Percentiles rank a stretch among this genome's conserved stretches.
Evolutionary conservation across 345 rosid species (phyloP).

Genomic region (Euphorbia tirucalli): DNA sequence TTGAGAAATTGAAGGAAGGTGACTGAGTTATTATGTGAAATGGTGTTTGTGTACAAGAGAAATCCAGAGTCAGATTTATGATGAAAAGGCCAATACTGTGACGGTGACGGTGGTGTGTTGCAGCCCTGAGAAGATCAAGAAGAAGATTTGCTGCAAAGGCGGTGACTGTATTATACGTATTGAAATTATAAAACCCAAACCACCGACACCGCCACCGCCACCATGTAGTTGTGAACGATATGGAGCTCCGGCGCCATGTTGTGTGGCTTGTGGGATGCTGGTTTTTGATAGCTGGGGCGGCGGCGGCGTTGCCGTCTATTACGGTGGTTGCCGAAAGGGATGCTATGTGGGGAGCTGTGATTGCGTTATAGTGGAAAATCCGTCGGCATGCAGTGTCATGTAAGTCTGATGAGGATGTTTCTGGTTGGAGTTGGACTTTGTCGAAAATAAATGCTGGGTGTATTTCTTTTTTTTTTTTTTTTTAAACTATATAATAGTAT

Average conservation of each 20-base stretch:
- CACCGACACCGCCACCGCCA: background rate
- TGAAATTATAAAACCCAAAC: no score
- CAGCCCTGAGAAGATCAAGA: conserved; percentile 64
- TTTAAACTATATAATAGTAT: no score
- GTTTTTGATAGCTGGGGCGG: conserved; percentile 25
- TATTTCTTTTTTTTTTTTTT: no score
- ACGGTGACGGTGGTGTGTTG: conserved; percentile 71
- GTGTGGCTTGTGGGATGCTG: conserved; percentile 28
- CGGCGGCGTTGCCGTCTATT: background rate
- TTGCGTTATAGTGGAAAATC: conserved; percentile 28
- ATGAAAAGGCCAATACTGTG: conserved; percentile 63
- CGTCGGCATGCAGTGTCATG: conserved; percentile 30
- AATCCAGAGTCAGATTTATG: conserved; percentile 46
- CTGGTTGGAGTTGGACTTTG: background rate
- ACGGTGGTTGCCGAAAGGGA: conserved; percentile 4
- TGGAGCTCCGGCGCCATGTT: conserved; percentile 6
- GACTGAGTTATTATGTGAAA: conserved; percentile 49
- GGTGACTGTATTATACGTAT: conserved; percentile 55
- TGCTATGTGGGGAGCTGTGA: conserved; percentile 9
- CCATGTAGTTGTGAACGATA: conserved; percentile 13
- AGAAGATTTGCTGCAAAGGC: conserved; percentile 53
- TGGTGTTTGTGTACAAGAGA: conserved; percentile 47
- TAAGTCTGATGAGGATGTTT: conserved; percentile 1
- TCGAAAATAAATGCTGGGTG: background rate
- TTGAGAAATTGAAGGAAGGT: background rate